These are phyloP conservation scores for Firmiana major DNA, from an alignment of 345 rosid genomes.

Conservation along the genomic window DNA sequence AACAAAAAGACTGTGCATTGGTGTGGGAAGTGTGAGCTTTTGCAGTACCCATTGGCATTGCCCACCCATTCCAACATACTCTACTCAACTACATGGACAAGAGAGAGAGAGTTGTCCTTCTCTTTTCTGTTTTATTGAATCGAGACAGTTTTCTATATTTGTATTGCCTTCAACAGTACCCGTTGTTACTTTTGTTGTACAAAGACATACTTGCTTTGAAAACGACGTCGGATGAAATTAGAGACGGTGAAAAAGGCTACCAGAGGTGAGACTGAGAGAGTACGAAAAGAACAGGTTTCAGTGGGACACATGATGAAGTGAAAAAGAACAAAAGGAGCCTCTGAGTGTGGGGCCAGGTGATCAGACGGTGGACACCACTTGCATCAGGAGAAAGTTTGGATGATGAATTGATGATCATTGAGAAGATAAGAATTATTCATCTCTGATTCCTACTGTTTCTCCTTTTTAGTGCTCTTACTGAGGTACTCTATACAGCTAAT, in stretches of 20 bases:
- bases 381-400: background rate
- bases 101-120: background rate
- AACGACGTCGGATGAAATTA: background rate
- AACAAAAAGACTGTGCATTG: background rate
- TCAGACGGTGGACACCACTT: constrained; percentile 9
- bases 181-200: background rate
- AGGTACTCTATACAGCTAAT: background rate
- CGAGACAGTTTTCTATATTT: background rate
- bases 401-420: background rate
- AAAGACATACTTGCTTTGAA: background rate
- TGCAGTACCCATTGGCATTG: background rate
- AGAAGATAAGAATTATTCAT: background rate
- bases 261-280: too few species aligned
- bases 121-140: background rate
- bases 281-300: background rate
- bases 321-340: background rate
- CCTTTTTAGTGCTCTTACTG: background rate
- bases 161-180: background rate
- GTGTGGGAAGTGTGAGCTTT: constrained; percentile 5
- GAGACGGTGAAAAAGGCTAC: background rate
- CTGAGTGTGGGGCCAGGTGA: background rate
- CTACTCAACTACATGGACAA: background rate
- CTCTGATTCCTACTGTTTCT: background rate
- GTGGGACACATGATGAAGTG: background rate
- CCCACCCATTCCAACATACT: background rate